These are phyloP conservation scores for Zychaea mexicana DNA, from an alignment of 371 early-diverging fungal genomes.

Conservation along the genomic window DNA sequence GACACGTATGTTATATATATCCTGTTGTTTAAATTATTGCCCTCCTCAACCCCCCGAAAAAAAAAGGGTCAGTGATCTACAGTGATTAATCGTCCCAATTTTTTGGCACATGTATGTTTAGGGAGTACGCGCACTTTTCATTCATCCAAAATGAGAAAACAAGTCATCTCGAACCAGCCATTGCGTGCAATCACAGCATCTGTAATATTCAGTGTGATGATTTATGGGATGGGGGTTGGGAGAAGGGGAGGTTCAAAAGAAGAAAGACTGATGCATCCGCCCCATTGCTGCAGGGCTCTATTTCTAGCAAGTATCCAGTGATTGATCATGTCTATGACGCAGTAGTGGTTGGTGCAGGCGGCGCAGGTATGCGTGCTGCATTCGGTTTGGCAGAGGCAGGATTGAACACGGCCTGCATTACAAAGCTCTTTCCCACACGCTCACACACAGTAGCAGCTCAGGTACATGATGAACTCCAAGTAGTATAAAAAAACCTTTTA, in stretches of 20 bases:
- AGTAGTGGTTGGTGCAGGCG: slow-evolving; percentile 98
- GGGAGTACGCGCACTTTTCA: slow-evolving; percentile 55
- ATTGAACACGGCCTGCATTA: slow-evolving; percentile 97
- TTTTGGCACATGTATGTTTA: background rate
- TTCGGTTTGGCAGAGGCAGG: slow-evolving; percentile 98
- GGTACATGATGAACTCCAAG: slow-evolving; percentile 34
- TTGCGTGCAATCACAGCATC: slow-evolving; percentile 72
- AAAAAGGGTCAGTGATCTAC: too few relatives aligned
- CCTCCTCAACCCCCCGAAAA: too few relatives aligned
- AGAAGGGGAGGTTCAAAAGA: background rate
- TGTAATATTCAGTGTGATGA: too few relatives aligned
- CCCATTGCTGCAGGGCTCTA: slow-evolving; percentile 43
- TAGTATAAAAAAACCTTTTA: background rate
- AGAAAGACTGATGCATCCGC: background rate
- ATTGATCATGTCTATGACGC: slow-evolving; percentile 98
- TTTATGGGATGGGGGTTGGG: too few relatives aligned
- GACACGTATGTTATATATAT: background rate
- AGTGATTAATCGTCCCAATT: too few relatives aligned
- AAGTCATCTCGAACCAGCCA: slow-evolving; percentile 72
- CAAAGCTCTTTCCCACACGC: slow-evolving; percentile 97
- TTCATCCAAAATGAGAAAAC: slow-evolving; percentile 65
- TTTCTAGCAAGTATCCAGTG: slow-evolving; percentile 83
- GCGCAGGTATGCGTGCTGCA: slow-evolving; percentile 98
- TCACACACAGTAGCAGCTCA: slow-evolving; percentile 99
- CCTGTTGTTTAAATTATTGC: too few relatives aligned